phyloP scores from a whole-genome alignment of 2,329 filamentous ascomycete genomes.

The Paracoccidioides brasiliensis region DNA sequence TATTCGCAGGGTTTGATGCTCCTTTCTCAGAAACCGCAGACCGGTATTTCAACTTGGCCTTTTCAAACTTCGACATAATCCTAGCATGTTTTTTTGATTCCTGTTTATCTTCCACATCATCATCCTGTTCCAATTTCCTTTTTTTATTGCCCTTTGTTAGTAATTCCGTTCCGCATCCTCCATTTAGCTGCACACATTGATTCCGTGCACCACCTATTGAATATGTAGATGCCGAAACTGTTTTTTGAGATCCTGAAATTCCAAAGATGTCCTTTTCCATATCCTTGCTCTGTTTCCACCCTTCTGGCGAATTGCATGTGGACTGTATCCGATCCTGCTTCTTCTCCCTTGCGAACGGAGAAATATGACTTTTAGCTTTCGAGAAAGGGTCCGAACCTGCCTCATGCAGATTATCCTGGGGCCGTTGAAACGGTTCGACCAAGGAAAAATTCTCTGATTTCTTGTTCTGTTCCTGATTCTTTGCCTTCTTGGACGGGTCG shows the following conservation, averaged over 20 bases:
- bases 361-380: constrained; percentile 2
- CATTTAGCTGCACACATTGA: neutral
- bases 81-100: constrained; percentile 13
- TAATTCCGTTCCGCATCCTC: neutral
- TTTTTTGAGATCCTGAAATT: constrained; percentile 7
- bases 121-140: constrained; percentile 21
- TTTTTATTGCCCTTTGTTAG: constrained; percentile 5
- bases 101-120: neutral
- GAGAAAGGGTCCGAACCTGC: neutral
- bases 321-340: constrained; percentile 7
- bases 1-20: constrained; percentile 7
- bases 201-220: constrained; percentile 21
- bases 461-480: constrained; percentile 28
- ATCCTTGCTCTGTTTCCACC: neutral
- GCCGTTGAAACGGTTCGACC: neutral
- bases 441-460: constrained; percentile 6
- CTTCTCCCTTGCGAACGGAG: neutral
- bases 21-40: constrained; percentile 2
- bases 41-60: constrained; percentile 10
- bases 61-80: constrained; percentile 19
- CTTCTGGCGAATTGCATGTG: constrained; percentile 10
- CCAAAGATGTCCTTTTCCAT: neutral
- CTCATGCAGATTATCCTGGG: neutral
- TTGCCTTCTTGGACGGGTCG: constrained; percentile 18
- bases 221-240: constrained; percentile 12